Base-by-base conservation (phyloP, 2,329 filamentous ascomycete species). In the Alternaria arborescens region DNA sequence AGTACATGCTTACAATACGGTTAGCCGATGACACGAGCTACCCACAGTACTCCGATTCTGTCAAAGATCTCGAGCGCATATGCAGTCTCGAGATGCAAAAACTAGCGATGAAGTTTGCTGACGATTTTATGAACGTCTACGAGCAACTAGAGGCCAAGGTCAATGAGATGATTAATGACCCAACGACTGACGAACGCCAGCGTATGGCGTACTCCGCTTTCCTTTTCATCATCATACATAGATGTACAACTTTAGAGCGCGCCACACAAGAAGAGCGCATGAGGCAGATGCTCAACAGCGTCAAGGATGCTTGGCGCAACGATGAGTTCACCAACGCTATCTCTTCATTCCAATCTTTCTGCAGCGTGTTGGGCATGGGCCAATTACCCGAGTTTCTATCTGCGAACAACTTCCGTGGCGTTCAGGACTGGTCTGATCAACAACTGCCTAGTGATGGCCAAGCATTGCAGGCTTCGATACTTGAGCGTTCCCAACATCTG, bases 211-310 rank as follows among this genome's bases (percentile, higher is more conserved):
- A 96, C 71, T 91, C 89, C 69, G 94, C 93, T 10, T 94, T 98
- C 65, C 84, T 98, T 1, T 96, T 99, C 76, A 95, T 97, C 60
- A 95, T 99, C 64, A 90, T 95, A 70, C 94, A 98, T 78, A 92
- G 95, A 61, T 89, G 93, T 36, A 89, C 85, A 22, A 89, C 88
- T 43, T 85, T 98, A 34, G 90, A 96, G 66, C 84, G 86, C 18
- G 83, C 84, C n/a, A 80, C 87, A 36, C 91, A 94, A 60, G 84
- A 94, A 54, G 83, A 87, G 57, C 90, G 92, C 60, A 82, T 99
- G 30, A 82, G 88, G 56, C 85, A 86, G 14, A 97, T 98, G 76
- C 85, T 98, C 51, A 85, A 90, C n/a, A 93, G 94, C 2, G 88
- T 98, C 24, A 90, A 90, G 67, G 83, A 88, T 30, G 87, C 91